Evolutionary conservation across 2,329 filamentous ascomycete genomes (phyloP).

Genomic region (Immersiporthe knoxdaviesiana): DNA sequence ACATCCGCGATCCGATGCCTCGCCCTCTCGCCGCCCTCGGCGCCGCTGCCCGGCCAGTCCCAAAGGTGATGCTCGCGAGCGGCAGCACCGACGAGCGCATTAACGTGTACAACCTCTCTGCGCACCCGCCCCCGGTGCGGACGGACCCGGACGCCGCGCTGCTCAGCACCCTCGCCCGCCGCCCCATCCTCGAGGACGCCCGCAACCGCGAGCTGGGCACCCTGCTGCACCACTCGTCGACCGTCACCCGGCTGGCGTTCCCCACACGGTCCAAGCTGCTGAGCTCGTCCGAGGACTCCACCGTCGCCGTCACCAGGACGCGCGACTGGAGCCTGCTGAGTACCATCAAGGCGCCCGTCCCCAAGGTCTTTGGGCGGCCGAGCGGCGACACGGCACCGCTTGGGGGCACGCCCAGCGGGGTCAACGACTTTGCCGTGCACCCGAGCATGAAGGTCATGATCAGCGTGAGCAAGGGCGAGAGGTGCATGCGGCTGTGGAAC

Average conservation of each 20-base stretch:
- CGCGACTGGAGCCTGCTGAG: constrained; percentile 89
- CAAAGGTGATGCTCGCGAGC: constrained; percentile 89
- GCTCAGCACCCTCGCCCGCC: constrained; percentile 69
- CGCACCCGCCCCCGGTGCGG: constrained; percentile 61
- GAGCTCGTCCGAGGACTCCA: constrained; percentile 87
- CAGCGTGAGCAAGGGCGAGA: constrained; percentile 86
- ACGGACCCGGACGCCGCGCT: constrained; percentile 51
- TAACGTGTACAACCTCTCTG: constrained; percentile 90
- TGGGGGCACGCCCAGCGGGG: constrained; percentile 79
- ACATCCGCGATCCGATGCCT: constrained; percentile 87
- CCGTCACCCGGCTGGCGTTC: constrained; percentile 79
- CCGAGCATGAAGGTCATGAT: constrained; percentile 97
- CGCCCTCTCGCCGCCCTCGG: constrained; percentile 78
- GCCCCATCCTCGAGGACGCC: constrained; percentile 79
- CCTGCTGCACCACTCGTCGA: constrained; percentile 82
- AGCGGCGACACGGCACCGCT: constrained; percentile 87
- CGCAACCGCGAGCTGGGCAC: constrained; percentile 88
- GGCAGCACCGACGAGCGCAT: constrained; percentile 93
- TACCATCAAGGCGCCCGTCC: constrained; percentile 84
- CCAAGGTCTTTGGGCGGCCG: constrained; percentile 78
- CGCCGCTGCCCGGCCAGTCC: constrained; percentile 60
- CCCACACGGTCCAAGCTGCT: constrained; percentile 86
- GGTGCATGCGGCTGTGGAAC: constrained; percentile 94
- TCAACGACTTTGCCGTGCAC: constrained; percentile 95
- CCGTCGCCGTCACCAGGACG: constrained; percentile 82